phyloP scores from a whole-genome alignment of 148 eudicot genomes.

The Selenicereus undatus region DNA sequence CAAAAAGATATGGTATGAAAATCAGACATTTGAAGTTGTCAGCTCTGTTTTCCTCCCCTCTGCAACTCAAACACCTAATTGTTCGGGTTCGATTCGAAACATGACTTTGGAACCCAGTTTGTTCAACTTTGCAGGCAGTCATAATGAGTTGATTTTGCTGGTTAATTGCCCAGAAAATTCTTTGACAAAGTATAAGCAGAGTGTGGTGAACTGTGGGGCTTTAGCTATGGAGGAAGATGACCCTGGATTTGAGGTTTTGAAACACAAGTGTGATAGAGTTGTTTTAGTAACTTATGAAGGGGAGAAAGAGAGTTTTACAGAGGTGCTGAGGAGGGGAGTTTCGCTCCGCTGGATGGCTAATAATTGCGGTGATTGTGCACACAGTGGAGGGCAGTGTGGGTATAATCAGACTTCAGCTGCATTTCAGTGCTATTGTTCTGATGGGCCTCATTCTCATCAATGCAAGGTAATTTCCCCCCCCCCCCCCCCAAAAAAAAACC shows the following conservation, averaged over 20 bases:
- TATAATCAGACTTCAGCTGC: neutral
- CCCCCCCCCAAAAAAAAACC: neutral
- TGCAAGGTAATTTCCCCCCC: conserved; percentile 17
- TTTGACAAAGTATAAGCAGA: neutral
- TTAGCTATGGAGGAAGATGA: conserved; percentile 25
- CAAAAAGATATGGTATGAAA: conserved; percentile 25
- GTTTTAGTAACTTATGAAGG: conserved; percentile 23
- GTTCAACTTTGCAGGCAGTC: conserved; percentile 14
- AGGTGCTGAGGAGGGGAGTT: conserved; percentile 37
- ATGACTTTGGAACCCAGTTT: conserved; percentile 1
- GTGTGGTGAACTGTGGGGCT: conserved; percentile 21
- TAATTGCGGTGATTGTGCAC: conserved; percentile 33
- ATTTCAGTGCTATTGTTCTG: conserved; percentile 44
- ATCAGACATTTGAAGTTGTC: conserved; percentile 22
- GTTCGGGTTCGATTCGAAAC: conserved; percentile 28
- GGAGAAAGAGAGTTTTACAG: conserved; percentile 1
- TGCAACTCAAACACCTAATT: neutral
- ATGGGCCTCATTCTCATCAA: conserved; percentile 32
- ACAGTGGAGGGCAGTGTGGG: conserved; percentile 49
- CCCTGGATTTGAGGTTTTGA: conserved; percentile 16
- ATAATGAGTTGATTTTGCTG: conserved; percentile 20
- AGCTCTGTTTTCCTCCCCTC: conserved; percentile 26
- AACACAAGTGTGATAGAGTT: conserved; percentile 16
- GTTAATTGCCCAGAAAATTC: conserved; percentile 26
- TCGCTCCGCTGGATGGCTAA: conserved; percentile 35